Percentiles rank a stretch among this genome's conserved stretches.
Conservation (phyloP, 495 filamentous ascomycete genomes). For the Aspergillus steynii region DNA sequence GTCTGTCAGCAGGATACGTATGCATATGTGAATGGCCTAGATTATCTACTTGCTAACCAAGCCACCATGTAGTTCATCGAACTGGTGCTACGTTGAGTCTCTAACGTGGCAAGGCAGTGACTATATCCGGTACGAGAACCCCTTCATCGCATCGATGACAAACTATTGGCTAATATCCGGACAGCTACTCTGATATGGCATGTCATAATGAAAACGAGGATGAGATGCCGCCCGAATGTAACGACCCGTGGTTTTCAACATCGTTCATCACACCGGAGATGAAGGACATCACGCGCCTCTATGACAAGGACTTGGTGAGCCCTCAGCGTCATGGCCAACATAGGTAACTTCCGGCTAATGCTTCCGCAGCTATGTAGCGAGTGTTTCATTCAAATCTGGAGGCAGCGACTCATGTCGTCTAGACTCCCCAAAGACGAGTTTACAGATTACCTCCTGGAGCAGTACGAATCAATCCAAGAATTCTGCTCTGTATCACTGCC, state of each 20-base stretch:
- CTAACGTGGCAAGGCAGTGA: constrained; percentile 10
- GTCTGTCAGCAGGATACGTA: constrained; percentile 9
- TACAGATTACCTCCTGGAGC: constrained; percentile 5
- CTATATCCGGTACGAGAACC: constrained; percentile 9
- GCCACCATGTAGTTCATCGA: constrained; percentile 8
- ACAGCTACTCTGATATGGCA: constrained; percentile 3
- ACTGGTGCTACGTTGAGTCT: constrained; percentile 10
- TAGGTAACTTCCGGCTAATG: constrained; percentile 2
- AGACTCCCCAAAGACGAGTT: constrained; percentile 3
- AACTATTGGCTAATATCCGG: constrained; percentile 1
- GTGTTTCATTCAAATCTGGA: constrained; percentile 9
- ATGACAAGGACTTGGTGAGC: constrained; percentile 1
- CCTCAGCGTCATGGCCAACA: not conserved
- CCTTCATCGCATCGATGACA: constrained; percentile 1
- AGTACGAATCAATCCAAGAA: constrained; percentile 3
- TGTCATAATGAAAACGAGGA: constrained; percentile 9
- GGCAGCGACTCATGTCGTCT: constrained; percentile 8
- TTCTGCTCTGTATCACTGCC: constrained; percentile 6
- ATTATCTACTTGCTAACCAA: constrained; percentile 5
- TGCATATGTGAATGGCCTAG: constrained; percentile 1
- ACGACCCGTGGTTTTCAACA: constrained; percentile 9
- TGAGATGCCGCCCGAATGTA: constrained; percentile 9
- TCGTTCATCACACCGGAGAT: constrained; percentile 7
- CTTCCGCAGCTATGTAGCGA: constrained; percentile 5
- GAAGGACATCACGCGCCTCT: constrained; percentile 11